Evolutionary conservation across 2,329 filamentous ascomycete genomes (phyloP).

Genomic region (Cordyceps fumosorosea): DNA sequence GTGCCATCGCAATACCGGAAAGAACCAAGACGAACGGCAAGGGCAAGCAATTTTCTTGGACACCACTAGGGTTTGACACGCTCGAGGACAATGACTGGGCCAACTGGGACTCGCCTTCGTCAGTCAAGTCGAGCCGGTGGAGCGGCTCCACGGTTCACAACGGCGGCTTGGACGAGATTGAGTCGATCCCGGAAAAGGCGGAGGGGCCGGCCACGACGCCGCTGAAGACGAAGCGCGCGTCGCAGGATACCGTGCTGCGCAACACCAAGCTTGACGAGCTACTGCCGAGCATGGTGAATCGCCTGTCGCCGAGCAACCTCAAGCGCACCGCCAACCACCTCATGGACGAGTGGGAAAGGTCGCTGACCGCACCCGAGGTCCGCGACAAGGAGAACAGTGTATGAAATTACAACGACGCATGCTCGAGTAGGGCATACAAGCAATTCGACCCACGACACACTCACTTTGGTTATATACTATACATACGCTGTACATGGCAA

Average conservation of each 20-base stretch:
- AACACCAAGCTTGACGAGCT: conserved; percentile 46
- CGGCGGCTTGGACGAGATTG: conserved; percentile 35
- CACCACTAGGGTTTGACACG: conserved; percentile 49
- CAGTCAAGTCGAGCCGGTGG: conserved; percentile 54
- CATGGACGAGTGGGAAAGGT: conserved; percentile 86
- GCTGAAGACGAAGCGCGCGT: conserved; percentile 37
- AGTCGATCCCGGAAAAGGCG: conserved; percentile 39
- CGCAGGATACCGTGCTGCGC: conserved; percentile 26
- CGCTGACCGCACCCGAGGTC: conserved; percentile 25
- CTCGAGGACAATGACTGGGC: conserved; percentile 58
- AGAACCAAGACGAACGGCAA: conserved; percentile 32
- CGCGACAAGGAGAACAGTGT: conserved; percentile 28
- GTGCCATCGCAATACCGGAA: conserved; percentile 19
- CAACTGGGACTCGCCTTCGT: conserved; percentile 54
- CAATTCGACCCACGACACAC: background rate
- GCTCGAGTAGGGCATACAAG: background rate
- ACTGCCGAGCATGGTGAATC: conserved; percentile 64
- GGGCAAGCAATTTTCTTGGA: conserved; percentile 54
- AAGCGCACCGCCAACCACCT: conserved; percentile 77
- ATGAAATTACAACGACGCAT: conserved; percentile 14
- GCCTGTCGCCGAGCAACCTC: conserved; percentile 67
- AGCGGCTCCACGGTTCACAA: conserved; percentile 52
- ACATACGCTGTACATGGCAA: background rate
- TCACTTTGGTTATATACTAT: background rate
- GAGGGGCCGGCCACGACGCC: conserved; percentile 40